Evolutionary conservation across 768 basidiomycete species (phyloP), one percentile per base, ranked within the genome.

Genomic region (Multifurca ochricompacta): DNA sequence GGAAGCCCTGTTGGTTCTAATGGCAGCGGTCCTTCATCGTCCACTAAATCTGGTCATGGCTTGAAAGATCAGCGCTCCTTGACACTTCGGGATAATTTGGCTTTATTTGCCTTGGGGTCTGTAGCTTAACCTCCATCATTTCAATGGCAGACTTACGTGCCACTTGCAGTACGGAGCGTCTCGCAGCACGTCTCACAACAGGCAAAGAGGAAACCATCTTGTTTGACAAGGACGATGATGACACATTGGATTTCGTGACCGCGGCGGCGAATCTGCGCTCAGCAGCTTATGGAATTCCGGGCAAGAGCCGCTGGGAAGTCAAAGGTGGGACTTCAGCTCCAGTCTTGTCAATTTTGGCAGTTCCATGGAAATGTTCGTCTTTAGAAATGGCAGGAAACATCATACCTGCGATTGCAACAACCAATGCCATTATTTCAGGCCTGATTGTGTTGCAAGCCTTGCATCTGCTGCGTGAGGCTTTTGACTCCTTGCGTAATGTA

Each of bases 311-410:
- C 14, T 99, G 95, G 90, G 87, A 97, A 66, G 84, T 99, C 46
- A 99, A 99, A 80, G 92, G 93, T 90, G 48, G 39, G 69, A 61
- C 1, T 2, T 35, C 23, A 16, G 43, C 32, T 31, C 23, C 32
- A 13, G 11, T 23, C 27, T n/a, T 47, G 14, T 40, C 44, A 16
- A 32, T 48, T 34, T 54, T 25, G 11, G 13, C 30, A 45, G 31
- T 30, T 32, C 52, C 18, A 54, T 28, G 21, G 43, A 43, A 5
- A 32, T 37, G 34, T 13, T 18, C 18, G 1, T 42, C 11, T 21
- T 19, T 67, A 95, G 94, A 97, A 70, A 98, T 97, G 91, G 96
- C 96, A 0, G 96, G 96, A 9, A 99, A 99, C 69, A 98, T 99
- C 64, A 99, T 98, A 59, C 96, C 96, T 6, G 96, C 96, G 1